phyloP scores from a whole-genome alignment of 148 eudicot genomes.

The Rhododendron henanense region DNA sequence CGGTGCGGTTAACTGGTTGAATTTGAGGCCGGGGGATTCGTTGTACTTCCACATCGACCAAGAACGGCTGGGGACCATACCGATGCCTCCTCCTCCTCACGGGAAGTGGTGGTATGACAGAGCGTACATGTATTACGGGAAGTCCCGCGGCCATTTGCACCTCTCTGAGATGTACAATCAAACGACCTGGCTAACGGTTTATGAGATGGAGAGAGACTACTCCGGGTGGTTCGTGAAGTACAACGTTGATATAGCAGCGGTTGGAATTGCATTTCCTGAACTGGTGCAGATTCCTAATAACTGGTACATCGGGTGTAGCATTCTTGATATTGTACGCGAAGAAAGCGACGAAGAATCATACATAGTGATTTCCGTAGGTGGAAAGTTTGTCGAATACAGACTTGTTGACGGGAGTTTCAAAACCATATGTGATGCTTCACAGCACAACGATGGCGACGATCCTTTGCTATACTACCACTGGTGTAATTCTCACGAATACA shows the following conservation, averaged over 20 bases:
- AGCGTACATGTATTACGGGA: background rate
- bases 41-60: slow-evolving; percentile 9
- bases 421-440: too few species aligned
- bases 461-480: too few species aligned
- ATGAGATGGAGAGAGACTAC: slow-evolving; percentile 20
- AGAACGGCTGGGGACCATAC: slow-evolving; percentile 3
- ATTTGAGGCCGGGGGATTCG: background rate
- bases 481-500: too few species aligned
- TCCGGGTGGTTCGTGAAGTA: slow-evolving; percentile 19
- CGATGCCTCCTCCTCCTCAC: background rate
- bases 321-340: too few species aligned
- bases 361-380: too few species aligned
- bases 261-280: background rate
- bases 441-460: too few species aligned
- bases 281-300: background rate
- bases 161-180: background rate
- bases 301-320: too few species aligned
- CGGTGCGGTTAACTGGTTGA: slow-evolving; percentile 10
- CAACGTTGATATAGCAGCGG: background rate
- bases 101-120: background rate
- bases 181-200: background rate
- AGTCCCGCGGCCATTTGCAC: background rate
- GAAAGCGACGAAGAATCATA: too few species aligned
- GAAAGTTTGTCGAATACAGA: too few species aligned
- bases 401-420: too few species aligned